These are phyloP conservation scores for Fusarium heterosporum DNA, from an alignment of 2,329 filamentous ascomycete species.

Conservation along the genomic window DNA sequence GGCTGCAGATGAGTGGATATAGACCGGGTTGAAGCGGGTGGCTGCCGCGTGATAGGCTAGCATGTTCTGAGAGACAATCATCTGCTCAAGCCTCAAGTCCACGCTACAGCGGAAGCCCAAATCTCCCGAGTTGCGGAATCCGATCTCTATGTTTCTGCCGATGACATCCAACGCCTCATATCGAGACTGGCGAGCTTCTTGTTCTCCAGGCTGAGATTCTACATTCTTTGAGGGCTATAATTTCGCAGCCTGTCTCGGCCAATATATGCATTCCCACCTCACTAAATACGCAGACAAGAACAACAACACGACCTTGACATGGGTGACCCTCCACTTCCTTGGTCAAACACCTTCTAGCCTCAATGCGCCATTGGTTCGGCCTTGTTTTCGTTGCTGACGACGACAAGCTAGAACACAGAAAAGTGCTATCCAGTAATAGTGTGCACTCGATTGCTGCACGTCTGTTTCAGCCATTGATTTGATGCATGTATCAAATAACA, in stretches of 20 bases:
- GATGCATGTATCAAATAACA: constrained; percentile 5
- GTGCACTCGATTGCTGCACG: constrained; percentile 2
- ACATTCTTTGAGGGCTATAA: background rate
- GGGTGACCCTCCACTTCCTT: constrained; percentile 35
- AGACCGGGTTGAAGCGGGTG: constrained; percentile 8
- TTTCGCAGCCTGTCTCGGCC: background rate
- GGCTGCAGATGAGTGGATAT: constrained; percentile 17
- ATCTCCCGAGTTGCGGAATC: constrained; percentile 29
- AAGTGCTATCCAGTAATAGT: constrained; percentile 6
- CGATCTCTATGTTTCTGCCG: constrained; percentile 38
- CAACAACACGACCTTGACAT: constrained; percentile 34
- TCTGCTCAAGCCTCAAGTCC: constrained; percentile 12
- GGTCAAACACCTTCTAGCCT: constrained; percentile 33
- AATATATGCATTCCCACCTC: constrained; percentile 10
- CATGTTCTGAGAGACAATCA: constrained; percentile 6
- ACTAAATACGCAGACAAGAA: constrained; percentile 7
- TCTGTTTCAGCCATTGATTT: constrained; percentile 23
- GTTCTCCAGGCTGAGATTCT: background rate
- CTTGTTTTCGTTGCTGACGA: constrained; percentile 46
- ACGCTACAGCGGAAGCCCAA: constrained; percentile 11
- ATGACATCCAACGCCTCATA: constrained; percentile 12
- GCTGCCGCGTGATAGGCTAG: constrained; percentile 21
- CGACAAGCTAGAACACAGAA: constrained; percentile 31
- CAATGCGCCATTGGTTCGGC: constrained; percentile 19
- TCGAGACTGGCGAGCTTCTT: constrained; percentile 21